Evolutionary conservation across 768 basidiomycete genomes (phyloP), one percentile per base, ranked within the genome.

Genomic region (Tremella yokohamensis): DNA sequence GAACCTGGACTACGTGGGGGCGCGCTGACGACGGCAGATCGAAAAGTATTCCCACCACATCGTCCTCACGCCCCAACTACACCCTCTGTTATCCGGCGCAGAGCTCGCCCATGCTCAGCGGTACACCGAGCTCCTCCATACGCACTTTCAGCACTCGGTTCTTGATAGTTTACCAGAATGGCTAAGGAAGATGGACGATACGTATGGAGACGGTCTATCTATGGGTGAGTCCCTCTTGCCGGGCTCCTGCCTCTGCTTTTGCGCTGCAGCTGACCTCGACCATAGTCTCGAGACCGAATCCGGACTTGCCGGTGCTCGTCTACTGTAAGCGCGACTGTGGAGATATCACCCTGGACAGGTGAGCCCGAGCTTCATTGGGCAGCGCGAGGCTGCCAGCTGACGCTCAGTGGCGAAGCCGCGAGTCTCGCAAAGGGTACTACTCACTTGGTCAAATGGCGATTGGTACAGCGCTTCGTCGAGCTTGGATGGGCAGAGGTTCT

Each of bases 1-100:
- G n/a, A n/a, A n/a, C n/a, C n/a, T n/a, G n/a, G n/a, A n/a, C n/a
- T n/a, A n/a, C n/a, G n/a, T n/a, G n/a, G n/a, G n/a, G n/a, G n/a
- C n/a, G n/a, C n/a, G n/a, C 15, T 45, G 22, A 18, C 22, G 42
- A 8, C 20, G 20, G 4, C 73, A 94, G 92, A 88, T 94, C 48
- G 93, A 96, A 77, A 87, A 85, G 72, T 91, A 84, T 69, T 87
- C 91, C 26, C 84, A 89, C 16, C 85, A 84, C 62, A 87, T 97
- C 47, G 83, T 83, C 20, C 80, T 82, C 8, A 86, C 84, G 24
- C 84, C 84, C 0, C 84, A 84, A 8, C 76, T 87, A 1, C 90
- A 93, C 67, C 83, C 81, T n/a, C 82, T 85, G 29, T 78, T 97
- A 47, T 91, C 92, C 0, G 84, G 85, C 47, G 85, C 85, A 18